Percentiles rank a stretch among this genome's conserved stretches.
Evolutionary conservation across 768 basidiomycete species (phyloP).

Genomic region (Mycena kentingensis): DNA sequence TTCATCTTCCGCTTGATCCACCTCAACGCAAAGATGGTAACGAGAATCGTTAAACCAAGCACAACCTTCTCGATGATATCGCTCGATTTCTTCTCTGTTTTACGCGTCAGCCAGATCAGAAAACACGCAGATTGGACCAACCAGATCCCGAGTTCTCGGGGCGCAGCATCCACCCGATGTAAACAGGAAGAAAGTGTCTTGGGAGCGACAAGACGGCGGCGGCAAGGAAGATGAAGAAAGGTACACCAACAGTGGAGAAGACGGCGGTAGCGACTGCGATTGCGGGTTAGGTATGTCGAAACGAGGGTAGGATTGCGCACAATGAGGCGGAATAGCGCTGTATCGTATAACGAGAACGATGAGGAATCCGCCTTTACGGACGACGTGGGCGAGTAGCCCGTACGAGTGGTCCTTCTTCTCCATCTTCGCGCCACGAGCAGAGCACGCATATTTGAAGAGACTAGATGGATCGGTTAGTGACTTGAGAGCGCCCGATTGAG

Average conservation of each 20-base stretch:
- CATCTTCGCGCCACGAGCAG: conserved; percentile 52
- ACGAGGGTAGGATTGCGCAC: conserved; percentile 3
- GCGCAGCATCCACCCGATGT: conserved; percentile 25
- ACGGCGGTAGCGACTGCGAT: conserved; percentile 29
- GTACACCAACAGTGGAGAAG: conserved; percentile 36
- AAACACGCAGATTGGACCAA: background rate
- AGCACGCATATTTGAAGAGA: conserved; percentile 60
- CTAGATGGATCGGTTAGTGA: conserved; percentile 27
- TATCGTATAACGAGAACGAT: conserved; percentile 55
- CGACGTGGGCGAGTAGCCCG: conserved; percentile 42
- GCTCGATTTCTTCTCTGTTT: background rate
- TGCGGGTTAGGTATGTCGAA: too few relatives aligned
- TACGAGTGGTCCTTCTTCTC: conserved; percentile 39
- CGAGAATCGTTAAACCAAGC: background rate
- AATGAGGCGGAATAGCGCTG: conserved; percentile 38
- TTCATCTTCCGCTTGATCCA: conserved; percentile 2
- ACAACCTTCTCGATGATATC: conserved; percentile 1
- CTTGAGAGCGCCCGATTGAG: background rate
- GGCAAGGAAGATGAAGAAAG: conserved; percentile 33
- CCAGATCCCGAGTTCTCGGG: background rate
- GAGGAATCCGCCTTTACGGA: conserved; percentile 70
- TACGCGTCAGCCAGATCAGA: too few relatives aligned
- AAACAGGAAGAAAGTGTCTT: conserved; percentile 41
- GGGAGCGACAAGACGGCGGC: conserved; percentile 37
- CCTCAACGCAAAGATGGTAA: conserved; percentile 4